Conservation (phyloP, 192 early-diverging fungal species). For the Coemansia sp. region DNA sequence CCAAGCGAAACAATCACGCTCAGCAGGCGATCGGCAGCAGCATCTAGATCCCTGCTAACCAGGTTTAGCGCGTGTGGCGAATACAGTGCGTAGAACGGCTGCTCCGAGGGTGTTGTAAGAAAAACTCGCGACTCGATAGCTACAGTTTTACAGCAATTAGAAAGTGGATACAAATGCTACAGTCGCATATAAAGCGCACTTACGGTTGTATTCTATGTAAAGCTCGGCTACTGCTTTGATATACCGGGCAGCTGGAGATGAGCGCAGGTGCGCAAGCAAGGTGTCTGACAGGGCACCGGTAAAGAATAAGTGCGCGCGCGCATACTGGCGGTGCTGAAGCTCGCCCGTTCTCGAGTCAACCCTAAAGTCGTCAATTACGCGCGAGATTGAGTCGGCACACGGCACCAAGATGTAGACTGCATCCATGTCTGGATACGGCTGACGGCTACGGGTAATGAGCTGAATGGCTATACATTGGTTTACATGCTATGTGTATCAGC, state of each 20-base stretch:
- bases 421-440: conserved; percentile 51
- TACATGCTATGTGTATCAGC: background rate
- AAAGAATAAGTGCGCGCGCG: conserved; percentile 51
- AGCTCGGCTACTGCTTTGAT: conserved; percentile 44
- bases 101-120: conserved; percentile 49
- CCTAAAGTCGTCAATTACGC: conserved; percentile 46
- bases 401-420: conserved; percentile 55
- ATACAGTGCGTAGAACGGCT: conserved; percentile 52
- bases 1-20: conserved; percentile 47
- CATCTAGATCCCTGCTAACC: conserved; percentile 36
- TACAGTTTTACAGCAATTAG: conserved; percentile 7
- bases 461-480: conserved; percentile 34
- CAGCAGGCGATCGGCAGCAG: conserved; percentile 44
- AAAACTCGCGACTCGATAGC: conserved; percentile 54
- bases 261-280: conserved; percentile 35
- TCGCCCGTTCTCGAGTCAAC: background rate
- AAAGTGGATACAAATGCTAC: background rate
- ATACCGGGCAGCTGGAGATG: conserved; percentile 38
- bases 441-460: conserved; percentile 41
- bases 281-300: conserved; percentile 44
- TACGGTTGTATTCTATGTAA: conserved; percentile 55
- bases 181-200: conserved; percentile 9
- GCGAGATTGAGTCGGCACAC: conserved; percentile 39
- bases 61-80: conserved; percentile 38
- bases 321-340: conserved; percentile 18